Conservation (phyloP, 164 flowering plant genomes). For the Magnolia sinica region DNA sequence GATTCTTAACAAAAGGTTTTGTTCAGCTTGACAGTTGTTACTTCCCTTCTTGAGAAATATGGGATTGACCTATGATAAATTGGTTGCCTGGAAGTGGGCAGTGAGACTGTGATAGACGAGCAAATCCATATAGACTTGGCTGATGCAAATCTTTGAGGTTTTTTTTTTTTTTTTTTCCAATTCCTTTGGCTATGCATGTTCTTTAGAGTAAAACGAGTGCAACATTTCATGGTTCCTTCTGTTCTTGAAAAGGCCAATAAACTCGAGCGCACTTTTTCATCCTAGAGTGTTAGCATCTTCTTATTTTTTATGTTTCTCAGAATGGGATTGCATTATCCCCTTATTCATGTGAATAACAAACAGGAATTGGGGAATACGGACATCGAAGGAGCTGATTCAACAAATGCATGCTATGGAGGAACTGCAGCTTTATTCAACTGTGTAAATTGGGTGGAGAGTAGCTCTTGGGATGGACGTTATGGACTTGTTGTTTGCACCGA, state of each 20-base stretch:
- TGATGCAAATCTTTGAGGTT: conserved; percentile 98
- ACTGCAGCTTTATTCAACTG: conserved; percentile 97
- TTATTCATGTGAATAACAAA: conserved; percentile 13
- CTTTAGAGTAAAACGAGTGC: not conserved
- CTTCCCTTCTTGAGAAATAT: conserved; percentile 86
- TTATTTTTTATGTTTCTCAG: not conserved
- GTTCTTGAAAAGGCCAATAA: not conserved
- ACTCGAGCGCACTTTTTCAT: not conserved
- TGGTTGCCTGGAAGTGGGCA: conserved; percentile 97
- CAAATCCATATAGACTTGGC: conserved; percentile 97
- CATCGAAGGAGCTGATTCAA: conserved; percentile 98
- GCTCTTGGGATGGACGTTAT: conserved; percentile 99
- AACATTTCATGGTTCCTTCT: not conserved
- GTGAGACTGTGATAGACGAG: conserved; percentile 98
- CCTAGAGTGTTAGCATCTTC: not conserved
- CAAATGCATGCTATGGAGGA: conserved; percentile 99
- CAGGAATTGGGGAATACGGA: conserved; percentile 91
- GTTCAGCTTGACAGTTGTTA: conserved; percentile 86
- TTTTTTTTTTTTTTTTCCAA: too few relatives aligned
- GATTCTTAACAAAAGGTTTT: not conserved
- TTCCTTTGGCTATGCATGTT: not conserved
- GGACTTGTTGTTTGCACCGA: conserved; percentile 99
- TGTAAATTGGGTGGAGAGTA: conserved; percentile 98
- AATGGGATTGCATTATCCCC: not conserved
- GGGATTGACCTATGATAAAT: conserved; percentile 78